Conservation (phyloP, 768 basidiomycete species). For the Rickenella mellea region DNA sequence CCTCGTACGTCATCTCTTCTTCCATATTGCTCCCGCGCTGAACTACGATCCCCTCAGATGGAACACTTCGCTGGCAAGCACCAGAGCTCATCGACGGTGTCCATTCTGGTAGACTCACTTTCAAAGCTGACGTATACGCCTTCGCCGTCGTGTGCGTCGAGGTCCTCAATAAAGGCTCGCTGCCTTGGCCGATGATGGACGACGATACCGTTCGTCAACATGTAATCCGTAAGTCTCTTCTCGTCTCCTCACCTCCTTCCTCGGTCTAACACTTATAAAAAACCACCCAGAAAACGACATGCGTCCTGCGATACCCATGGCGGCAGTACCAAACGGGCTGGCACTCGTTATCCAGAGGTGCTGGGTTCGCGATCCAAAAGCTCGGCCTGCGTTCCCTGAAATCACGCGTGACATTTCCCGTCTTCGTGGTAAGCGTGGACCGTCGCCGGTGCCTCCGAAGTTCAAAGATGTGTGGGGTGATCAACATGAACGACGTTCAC, state of each 20-base stretch:
- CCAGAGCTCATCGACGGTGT: slow-evolving; percentile 53
- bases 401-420: slow-evolving; percentile 37
- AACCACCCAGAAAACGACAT: slow-evolving; percentile 33
- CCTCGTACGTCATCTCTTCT: slow-evolving; percentile 30
- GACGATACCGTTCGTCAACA: slow-evolving; percentile 42
- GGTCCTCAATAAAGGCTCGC: slow-evolving; percentile 49
- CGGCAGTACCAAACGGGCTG: slow-evolving; percentile 23
- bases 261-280: background rate
- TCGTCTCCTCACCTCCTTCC: background rate
- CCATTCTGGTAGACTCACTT: slow-evolving; percentile 28
- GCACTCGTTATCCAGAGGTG: slow-evolving; percentile 40
- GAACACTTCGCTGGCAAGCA: slow-evolving; percentile 61
- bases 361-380: slow-evolving; percentile 45
- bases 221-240: slow-evolving; percentile 34
- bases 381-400: slow-evolving; percentile 43
- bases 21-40: slow-evolving; percentile 3
- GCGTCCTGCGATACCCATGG: slow-evolving; percentile 39
- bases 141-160: slow-evolving; percentile 60
- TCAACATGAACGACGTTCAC: slow-evolving; percentile 16
- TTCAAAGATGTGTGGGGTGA: slow-evolving; percentile 13
- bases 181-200: slow-evolving; percentile 46
- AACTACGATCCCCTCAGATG: slow-evolving; percentile 27
- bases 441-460: slow-evolving; percentile 20
- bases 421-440: slow-evolving; percentile 31
- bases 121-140: slow-evolving; percentile 57